Percentiles rank a stretch among this genome's conserved stretches.
phyloP scores from a whole-genome alignment of 306 rosid genomes.

The Dryas alaskensis region DNA sequence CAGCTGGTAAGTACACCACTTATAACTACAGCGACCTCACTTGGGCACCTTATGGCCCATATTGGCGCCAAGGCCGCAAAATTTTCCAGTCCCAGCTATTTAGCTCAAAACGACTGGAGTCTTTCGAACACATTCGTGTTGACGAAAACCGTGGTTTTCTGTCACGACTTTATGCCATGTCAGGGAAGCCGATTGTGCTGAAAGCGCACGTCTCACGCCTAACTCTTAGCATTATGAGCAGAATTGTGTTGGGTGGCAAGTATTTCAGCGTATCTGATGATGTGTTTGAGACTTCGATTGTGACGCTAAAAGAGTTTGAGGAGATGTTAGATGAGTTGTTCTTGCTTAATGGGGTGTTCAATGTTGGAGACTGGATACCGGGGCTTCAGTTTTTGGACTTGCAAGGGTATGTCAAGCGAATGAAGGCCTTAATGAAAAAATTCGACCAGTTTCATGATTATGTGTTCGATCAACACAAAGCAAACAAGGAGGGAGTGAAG shows the following conservation, averaged over 20 bases:
- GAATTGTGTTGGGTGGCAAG: conserved; percentile 30
- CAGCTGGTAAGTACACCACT: conserved; percentile 22
- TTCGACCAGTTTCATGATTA: no score
- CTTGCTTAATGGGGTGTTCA: neutral
- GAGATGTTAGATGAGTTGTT: neutral
- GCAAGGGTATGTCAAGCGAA: no score
- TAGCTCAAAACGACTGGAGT: conserved; percentile 11
- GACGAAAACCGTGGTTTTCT: conserved; percentile 17
- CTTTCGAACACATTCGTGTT: conserved; percentile 18
- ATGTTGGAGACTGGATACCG: no score
- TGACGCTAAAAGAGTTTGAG: no score
- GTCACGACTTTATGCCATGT: neutral
- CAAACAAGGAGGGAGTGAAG: no score
- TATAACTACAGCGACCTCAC: conserved; percentile 13
- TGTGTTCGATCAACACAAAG: no score
- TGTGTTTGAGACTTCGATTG: no score
- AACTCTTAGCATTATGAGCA: conserved; percentile 24
- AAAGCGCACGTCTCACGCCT: conserved; percentile 4
- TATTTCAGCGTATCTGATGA: conserved; percentile 10
- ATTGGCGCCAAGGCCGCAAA: conserved; percentile 30
- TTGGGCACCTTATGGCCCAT: conserved; percentile 28
- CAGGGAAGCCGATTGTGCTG: conserved; percentile 10
- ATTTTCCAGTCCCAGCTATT: conserved; percentile 25
- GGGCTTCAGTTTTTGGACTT: no score
- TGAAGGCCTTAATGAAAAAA: no score